Evolutionary conservation across 2,329 filamentous ascomycete genomes (phyloP).

Genomic region (Xylaria sp.): DNA sequence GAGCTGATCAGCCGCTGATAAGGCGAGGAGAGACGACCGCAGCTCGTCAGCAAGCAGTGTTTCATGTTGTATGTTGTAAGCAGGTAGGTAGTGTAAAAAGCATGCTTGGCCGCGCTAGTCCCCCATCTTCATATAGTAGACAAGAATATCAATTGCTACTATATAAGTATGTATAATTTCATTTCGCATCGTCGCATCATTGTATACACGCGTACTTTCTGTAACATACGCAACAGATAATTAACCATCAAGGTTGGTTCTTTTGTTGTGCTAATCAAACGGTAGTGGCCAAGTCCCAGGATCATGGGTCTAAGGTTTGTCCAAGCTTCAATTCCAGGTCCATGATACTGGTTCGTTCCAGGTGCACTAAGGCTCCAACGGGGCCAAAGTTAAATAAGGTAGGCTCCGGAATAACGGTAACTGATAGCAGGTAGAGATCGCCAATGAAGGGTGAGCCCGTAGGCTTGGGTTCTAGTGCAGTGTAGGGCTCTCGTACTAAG

Average conservation of each 20-base stretch:
- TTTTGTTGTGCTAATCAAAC: slow-evolving; percentile 4
- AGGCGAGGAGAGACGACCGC: slow-evolving; percentile 2
- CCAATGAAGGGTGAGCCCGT: slow-evolving; percentile 8
- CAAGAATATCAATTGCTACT: too few species aligned
- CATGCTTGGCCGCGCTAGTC: too few species aligned
- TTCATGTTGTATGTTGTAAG: not conserved
- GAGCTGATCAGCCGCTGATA: slow-evolving; percentile 30
- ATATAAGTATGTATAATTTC: too few species aligned
- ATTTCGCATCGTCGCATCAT: not conserved
- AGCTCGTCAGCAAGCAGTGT: not conserved
- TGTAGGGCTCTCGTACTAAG: slow-evolving; percentile 5
- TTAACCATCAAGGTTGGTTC: not conserved
- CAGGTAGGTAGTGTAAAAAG: not conserved
- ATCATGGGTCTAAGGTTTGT: slow-evolving; percentile 28
- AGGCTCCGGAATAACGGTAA: slow-evolving; percentile 26
- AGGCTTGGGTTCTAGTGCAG: slow-evolving; percentile 15
- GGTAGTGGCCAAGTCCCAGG: slow-evolving; percentile 11
- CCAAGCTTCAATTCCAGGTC: slow-evolving; percentile 30
- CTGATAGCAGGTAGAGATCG: not conserved
- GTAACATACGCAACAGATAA: not conserved
- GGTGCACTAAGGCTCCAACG: slow-evolving; percentile 4
- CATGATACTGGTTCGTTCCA: slow-evolving; percentile 33
- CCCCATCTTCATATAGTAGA: too few species aligned
- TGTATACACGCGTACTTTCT: slow-evolving; percentile 1
- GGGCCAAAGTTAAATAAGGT: slow-evolving; percentile 13